phyloP scores from a whole-genome alignment of 2,329 filamentous ascomycete genomes.

The Xylaria sp. region DNA sequence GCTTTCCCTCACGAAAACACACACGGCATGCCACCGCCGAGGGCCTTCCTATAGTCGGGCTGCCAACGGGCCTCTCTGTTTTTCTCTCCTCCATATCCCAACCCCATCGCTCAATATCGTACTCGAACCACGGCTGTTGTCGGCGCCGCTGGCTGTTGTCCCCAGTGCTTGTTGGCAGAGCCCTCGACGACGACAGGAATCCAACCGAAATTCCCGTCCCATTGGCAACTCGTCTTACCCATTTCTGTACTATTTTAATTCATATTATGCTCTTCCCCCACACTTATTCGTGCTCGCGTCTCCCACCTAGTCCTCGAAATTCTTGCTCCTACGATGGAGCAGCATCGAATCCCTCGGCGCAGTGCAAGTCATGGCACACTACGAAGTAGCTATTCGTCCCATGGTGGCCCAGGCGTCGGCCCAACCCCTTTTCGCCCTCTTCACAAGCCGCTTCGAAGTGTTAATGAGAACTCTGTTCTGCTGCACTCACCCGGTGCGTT shows the following conservation, averaged over 20 bases:
- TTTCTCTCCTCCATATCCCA: constrained; percentile 6
- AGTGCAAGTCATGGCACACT: constrained; percentile 43
- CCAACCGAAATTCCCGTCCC: constrained; percentile 10
- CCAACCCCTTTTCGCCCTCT: constrained; percentile 37
- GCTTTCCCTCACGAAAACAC: constrained; percentile 7
- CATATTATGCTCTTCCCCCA: constrained; percentile 30
- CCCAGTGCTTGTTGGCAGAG: constrained; percentile 23
- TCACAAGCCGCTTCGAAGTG: constrained; percentile 50
- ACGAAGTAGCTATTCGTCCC: constrained; percentile 37
- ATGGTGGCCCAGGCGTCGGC: constrained; percentile 28
- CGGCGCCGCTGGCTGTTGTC: constrained; percentile 23
- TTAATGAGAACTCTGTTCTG: constrained; percentile 51
- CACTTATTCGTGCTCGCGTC: constrained; percentile 15
- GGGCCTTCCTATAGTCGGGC: constrained; percentile 1
- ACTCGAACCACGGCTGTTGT: constrained; percentile 21
- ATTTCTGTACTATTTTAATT: constrained; percentile 37
- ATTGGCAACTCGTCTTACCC: constrained; percentile 29
- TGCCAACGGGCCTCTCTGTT: constrained; percentile 4
- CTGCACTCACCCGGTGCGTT: constrained; percentile 58
- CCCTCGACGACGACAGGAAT: constrained; percentile 26
- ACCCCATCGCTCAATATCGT: constrained; percentile 21
- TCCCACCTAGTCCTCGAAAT: constrained; percentile 9
- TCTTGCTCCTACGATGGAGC: constrained; percentile 35
- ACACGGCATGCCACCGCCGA: neutral
- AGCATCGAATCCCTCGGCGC: constrained; percentile 39